Base-by-base conservation (phyloP, 148 eudicot species). In the Drosera capensis region DNA sequence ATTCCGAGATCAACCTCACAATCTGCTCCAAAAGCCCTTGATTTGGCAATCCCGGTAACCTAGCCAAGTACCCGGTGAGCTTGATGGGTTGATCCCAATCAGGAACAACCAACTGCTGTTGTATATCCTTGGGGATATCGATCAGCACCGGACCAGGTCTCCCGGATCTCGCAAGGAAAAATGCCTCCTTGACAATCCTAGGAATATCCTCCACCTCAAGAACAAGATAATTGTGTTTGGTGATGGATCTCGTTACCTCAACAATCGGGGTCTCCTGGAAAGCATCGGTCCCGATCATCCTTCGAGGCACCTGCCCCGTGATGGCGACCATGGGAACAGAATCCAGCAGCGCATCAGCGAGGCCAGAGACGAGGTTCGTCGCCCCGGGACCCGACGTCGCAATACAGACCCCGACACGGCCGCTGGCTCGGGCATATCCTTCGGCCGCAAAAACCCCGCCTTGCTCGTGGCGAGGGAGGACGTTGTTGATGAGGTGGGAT, bases 371-470 rank as follows among this genome's bases (percentile, higher is more conserved):
- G 2, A 87, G 58, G 40, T 87, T 87, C 12, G 96, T 82, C 0
- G 96, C 96, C 0, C 96, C 96, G 2, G 96, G 96, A 4, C 96
- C 96, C 0, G 96, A 87, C 2, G 90, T 87, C 18, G 96, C 96
- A 31, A 87, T 87, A 37, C 96, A 87, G 11, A 88, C 86, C 0
- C 96, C 96, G 2, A 82, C 94, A n/a, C 51, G 48, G 9, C 83
- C 80, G 1, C 80, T 58, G 35, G 96, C 86, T 2, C 96, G 92
- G 0, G 96, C 96, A 52, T 88, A 88, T 0, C 90, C 96, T 50
- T 87, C 96, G 1, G 96, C 96, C 1, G 94, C 78, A 46, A 88
- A 88, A 1, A 83, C 59, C 0, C 86, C 96, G n/a, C 96, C 96
- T 31, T 88, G 94, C 42, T 88, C 96, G 46, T 83, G 94, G 9